Evolutionary conservation across 441 rosid genomes (phyloP), one percentile per base, ranked within the genome.

Genomic region (Populus hybrid): DNA sequence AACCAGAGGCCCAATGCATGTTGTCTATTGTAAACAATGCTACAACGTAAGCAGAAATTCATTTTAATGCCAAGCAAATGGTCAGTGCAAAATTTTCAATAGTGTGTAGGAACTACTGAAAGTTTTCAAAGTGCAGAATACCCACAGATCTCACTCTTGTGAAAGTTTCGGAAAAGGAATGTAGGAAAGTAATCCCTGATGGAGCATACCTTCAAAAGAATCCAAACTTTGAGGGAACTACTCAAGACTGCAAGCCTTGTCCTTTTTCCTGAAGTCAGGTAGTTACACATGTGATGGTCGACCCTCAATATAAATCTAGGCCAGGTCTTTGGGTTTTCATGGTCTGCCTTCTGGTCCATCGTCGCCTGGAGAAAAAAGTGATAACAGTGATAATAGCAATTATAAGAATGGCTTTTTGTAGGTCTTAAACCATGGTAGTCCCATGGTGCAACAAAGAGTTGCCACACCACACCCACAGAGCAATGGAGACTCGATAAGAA

Each of bases 141-240:
- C 20, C 40, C 16, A 29, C 26, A 68, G 69, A 10, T 23, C 61
- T 12, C 24, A 26, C 9, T 64, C 9, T 64, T 38, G 21, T 36
- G 26, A 29, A 53, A 2, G 11, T 61, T 70, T 42, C 9, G 21
- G 64, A 64, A 61, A 71, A 4, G 31, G 29, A 71, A 18, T 23
- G 7, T 23, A 2, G 65, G 70, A n/a, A 24, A 26, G 45, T 24
- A 77, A 20, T 69, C 26, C 59, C 33, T 56, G 59, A 56, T 33
- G 7, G 53, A 33, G 33, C 78, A 40, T 88, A 93, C 99, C 98
- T 92, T 94, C 76, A 94, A 82, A 79, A 92, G 91, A 78, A 94
- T 84, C 99, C 98, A 93, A 64, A 91, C 99, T 89, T 92, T 95
- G 79, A 92, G 91, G 76, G 99, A 92, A 81, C 98, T 95, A 71